Conservation (phyloP, 108 stramenopile genomes). For the Fistulifera pelliculosa region DNA sequence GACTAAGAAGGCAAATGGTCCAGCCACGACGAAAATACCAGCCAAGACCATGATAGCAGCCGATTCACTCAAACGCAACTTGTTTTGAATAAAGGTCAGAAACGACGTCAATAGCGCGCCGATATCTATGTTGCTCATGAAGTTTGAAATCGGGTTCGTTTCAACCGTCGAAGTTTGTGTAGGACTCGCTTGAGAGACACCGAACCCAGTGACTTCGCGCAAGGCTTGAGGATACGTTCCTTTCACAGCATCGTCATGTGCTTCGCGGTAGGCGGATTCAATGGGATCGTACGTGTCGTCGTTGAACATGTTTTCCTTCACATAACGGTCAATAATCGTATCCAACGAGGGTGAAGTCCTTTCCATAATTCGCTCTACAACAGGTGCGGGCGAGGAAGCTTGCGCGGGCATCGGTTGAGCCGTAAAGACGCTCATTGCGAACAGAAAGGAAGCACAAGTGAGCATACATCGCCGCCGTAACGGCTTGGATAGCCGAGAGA, state of each 20-base stretch:
- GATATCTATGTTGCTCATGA: constrained; percentile 7
- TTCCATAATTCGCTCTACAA: not conserved
- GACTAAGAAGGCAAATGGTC: constrained; percentile 12
- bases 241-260: constrained; percentile 21
- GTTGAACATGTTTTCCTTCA: constrained; percentile 66
- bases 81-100: not conserved
- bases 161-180: not conserved
- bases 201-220: constrained; percentile 32
- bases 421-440: too few relatives aligned
- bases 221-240: constrained; percentile 30
- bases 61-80: constrained; percentile 25
- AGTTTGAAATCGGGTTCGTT: constrained; percentile 1
- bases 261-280: constrained; percentile 71
- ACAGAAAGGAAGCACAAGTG: too few relatives aligned
- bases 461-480: too few relatives aligned
- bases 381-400: constrained; percentile 4
- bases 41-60: constrained; percentile 29
- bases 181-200: not conserved
- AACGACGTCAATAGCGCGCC: constrained; percentile 13
- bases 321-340: constrained; percentile 58
- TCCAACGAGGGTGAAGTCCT: constrained; percentile 32
- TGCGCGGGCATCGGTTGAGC: not conserved
- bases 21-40: constrained; percentile 13
- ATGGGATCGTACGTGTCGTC: constrained; percentile 74
- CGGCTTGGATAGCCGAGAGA: too few relatives aligned